phyloP scores from a whole-genome alignment of 2,329 filamentous ascomycete genomes.

The Colletotrichum godetiae region DNA sequence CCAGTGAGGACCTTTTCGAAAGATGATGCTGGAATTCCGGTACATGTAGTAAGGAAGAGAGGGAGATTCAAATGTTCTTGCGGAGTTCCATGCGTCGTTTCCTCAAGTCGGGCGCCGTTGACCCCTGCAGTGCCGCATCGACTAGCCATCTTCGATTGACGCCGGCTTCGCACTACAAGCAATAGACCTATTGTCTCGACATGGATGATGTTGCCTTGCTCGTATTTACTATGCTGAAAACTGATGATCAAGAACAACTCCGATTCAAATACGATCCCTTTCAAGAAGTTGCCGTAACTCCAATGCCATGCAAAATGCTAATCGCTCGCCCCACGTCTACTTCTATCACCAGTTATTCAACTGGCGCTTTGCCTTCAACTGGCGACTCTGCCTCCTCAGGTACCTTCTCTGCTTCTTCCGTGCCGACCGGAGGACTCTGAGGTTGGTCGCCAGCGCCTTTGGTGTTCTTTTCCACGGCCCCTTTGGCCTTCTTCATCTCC shows the following conservation, averaged over 20 bases:
- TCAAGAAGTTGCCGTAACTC: background rate
- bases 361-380: background rate
- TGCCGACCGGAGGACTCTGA: background rate
- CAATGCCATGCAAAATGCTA: background rate
- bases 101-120: background rate
- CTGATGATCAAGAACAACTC: background rate
- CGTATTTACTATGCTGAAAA: background rate
- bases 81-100: background rate
- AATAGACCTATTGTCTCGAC: background rate
- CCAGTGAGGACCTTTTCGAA: background rate
- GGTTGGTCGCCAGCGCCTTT: background rate
- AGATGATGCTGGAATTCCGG: too few relatives aligned
- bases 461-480: background rate
- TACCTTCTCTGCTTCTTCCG: background rate
- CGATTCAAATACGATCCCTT: background rate
- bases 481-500: background rate
- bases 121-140: constrained; percentile 12
- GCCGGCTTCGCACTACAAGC: background rate
- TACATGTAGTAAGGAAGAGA: background rate
- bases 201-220: background rate
- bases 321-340: background rate
- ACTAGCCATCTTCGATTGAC: background rate
- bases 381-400: too few relatives aligned
- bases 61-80: background rate
- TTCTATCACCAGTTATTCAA: background rate